A percentile compares a stretch with the other conserved stretches of the same genome.
Evolutionary conservation across 2,329 filamentous ascomycete species (phyloP).

Genomic region (Trematosphaeria pertusa): DNA sequence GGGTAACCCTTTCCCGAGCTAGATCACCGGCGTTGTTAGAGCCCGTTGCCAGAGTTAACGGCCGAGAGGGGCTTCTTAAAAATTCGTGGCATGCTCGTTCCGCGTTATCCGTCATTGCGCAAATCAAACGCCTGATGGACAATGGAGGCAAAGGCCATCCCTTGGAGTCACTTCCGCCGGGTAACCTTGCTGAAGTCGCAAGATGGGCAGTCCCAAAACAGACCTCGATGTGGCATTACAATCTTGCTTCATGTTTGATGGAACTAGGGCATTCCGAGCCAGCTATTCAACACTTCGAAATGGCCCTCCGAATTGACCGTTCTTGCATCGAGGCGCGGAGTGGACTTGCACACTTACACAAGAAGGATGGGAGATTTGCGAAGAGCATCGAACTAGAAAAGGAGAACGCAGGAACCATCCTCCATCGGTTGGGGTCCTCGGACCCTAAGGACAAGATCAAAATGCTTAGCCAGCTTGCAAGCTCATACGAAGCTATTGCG

Average conservation of each 20-base stretch:
- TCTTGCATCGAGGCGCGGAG: not conserved
- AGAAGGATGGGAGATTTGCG: not conserved
- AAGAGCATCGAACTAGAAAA: conserved; percentile 2
- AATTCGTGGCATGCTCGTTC: not conserved
- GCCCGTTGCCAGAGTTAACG: too few species aligned
- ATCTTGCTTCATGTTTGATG: conserved; percentile 5
- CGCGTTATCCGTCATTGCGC: conserved; percentile 1
- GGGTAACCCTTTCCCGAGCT: too few species aligned
- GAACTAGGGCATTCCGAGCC: conserved; percentile 1
- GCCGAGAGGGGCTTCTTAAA: too few species aligned
- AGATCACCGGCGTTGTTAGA: too few species aligned
- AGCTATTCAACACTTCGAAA: conserved; percentile 1
- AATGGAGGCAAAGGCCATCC: not conserved
- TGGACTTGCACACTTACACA: conserved; percentile 4
- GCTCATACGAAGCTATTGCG: not conserved
- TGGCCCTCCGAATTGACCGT: not conserved
- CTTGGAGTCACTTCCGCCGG: not conserved
- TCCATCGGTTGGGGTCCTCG: not conserved
- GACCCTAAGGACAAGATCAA: too few species aligned
- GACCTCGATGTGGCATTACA: conserved; percentile 2
- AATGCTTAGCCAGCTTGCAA: not conserved
- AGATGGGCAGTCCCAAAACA: conserved; percentile 1
- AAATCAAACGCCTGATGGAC: conserved; percentile 1
- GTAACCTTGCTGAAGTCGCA: conserved; percentile 2
- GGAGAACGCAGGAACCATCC: not conserved